A percentile compares a stretch with the other conserved stretches of the same genome.
These are phyloP conservation scores for Neonectria sp. DNA, from an alignment of 2,329 filamentous ascomycete species.

Conservation along the genomic window DNA sequence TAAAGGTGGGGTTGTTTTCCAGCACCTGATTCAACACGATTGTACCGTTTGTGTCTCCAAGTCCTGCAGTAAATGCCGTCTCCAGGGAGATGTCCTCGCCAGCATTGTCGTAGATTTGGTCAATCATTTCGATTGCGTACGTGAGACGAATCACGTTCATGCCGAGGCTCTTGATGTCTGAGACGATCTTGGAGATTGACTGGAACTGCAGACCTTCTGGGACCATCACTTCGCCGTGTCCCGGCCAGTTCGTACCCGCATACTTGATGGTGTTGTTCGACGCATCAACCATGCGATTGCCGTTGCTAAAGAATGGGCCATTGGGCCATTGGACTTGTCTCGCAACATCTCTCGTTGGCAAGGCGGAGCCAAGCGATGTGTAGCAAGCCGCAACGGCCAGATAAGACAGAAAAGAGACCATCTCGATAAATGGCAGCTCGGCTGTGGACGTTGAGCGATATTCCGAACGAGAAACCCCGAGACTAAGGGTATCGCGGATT, in stretches of 20 bases:
- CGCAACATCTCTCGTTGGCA: constrained; percentile 3
- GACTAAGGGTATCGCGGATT: not conserved
- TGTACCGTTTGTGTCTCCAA: constrained; percentile 68
- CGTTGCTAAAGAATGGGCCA: constrained; percentile 58
- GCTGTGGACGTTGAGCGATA: not conserved
- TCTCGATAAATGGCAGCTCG: not conserved
- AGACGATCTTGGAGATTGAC: constrained; percentile 68
- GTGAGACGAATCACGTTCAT: constrained; percentile 76
- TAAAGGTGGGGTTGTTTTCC: constrained; percentile 70
- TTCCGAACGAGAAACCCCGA: no score
- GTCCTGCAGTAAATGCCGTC: constrained; percentile 60
- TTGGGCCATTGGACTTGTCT: constrained; percentile 37
- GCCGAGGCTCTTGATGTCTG: constrained; percentile 70
- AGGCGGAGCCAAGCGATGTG: not conserved
- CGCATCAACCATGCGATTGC: constrained; percentile 60
- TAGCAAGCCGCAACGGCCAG: not conserved
- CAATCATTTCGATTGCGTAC: constrained; percentile 76
- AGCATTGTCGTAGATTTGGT: constrained; percentile 68
- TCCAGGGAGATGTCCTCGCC: constrained; percentile 62
- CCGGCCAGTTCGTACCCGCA: constrained; percentile 75
- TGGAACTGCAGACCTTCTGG: constrained; percentile 76
- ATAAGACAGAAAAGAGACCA: constrained; percentile 10
- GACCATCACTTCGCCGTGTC: constrained; percentile 74
- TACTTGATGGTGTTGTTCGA: constrained; percentile 62
- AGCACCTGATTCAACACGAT: constrained; percentile 67